phyloP scores from a whole-genome alignment of 83 land plant genomes.

The Diphasiastrum complanatum region DNA sequence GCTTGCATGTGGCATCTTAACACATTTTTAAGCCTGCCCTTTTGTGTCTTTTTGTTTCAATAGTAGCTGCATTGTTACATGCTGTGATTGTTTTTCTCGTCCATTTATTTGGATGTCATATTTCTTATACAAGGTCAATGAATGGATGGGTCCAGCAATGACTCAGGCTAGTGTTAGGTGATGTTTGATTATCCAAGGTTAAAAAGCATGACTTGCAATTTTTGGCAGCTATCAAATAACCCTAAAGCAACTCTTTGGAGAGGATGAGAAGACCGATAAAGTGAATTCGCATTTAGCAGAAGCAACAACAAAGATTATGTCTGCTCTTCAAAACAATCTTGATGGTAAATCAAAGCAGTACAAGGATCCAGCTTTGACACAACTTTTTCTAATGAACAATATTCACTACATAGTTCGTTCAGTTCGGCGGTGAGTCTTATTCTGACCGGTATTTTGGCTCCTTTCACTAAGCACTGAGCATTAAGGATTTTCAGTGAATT shows the following conservation, averaged over 20 bases:
- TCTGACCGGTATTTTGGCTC: too few relatives aligned
- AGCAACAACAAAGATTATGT: conserved; percentile 70
- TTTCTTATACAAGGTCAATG: too few relatives aligned
- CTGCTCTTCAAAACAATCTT: conserved; percentile 70
- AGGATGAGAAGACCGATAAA: conserved; percentile 44
- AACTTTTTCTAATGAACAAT: conserved; percentile 89
- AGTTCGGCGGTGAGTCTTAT: conserved; percentile 63
- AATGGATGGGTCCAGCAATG: too few relatives aligned
- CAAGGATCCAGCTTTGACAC: conserved; percentile 77
- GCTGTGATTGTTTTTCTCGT: too few relatives aligned
- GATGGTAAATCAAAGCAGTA: conserved; percentile 92
- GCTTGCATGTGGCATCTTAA: not conserved
- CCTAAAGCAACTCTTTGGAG: conserved; percentile 69
- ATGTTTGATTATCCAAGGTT: not conserved
- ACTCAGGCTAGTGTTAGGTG: too few relatives aligned
- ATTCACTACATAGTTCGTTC: conserved; percentile 90
- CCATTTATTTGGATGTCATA: too few relatives aligned
- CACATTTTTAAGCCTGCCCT: not conserved
- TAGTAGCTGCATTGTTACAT: too few relatives aligned
- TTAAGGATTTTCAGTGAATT: too few relatives aligned
- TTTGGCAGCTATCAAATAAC: conserved; percentile 73
- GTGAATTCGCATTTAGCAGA: conserved; percentile 56
- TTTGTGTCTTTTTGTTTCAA: not conserved
- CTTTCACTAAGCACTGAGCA: too few relatives aligned
- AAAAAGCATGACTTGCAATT: not conserved